Evolutionary conservation across 2,329 filamentous ascomycete genomes (phyloP).

Genomic region (Aspergillus pseudoglaucus): DNA sequence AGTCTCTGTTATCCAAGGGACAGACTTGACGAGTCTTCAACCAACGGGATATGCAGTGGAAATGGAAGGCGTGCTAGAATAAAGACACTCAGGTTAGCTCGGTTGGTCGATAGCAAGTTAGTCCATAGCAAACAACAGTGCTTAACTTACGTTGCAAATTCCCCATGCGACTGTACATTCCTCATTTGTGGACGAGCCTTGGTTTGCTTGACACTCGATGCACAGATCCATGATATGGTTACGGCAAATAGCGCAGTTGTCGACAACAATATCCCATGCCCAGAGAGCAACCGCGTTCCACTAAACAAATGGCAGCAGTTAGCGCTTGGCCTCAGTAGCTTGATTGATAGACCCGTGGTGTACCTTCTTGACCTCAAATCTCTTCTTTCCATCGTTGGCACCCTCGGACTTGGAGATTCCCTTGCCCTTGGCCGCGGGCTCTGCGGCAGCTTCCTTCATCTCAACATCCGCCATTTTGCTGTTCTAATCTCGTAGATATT

Average conservation of each 20-base stretch:
- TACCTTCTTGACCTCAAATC: constrained; percentile 99
- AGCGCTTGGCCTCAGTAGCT: background rate
- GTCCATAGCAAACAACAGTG: background rate
- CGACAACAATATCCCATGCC: constrained; percentile 99
- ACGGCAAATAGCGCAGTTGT: constrained; percentile 98
- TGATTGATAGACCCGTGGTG: constrained; percentile 9
- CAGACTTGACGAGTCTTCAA: constrained; percentile 98
- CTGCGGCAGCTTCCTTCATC: constrained; percentile 77
- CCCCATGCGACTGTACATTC: constrained; percentile 99
- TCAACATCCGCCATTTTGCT: constrained; percentile 82
- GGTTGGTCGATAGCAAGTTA: too few relatives aligned
- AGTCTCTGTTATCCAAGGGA: constrained; percentile 94
- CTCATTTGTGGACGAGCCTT: constrained; percentile 92
- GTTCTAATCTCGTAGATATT: background rate
- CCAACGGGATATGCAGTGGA: constrained; percentile 99
- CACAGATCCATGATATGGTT: constrained; percentile 99
- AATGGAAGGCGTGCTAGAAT: constrained; percentile 91
- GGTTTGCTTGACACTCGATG: constrained; percentile 98
- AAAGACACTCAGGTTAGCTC: constrained; percentile 1
- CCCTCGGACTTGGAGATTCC: constrained; percentile 50
- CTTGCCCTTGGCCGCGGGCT: constrained; percentile 47
- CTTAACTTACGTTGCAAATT: constrained; percentile 81
- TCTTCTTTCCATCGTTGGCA: constrained; percentile 69
- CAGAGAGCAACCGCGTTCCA: constrained; percentile 98
- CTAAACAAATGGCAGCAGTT: constrained; percentile 42